Evolutionary conservation across 2,329 filamentous ascomycete species (phyloP), one percentile per base, ranked within the genome.

Genomic region (Cladosporium halotolerans): DNA sequence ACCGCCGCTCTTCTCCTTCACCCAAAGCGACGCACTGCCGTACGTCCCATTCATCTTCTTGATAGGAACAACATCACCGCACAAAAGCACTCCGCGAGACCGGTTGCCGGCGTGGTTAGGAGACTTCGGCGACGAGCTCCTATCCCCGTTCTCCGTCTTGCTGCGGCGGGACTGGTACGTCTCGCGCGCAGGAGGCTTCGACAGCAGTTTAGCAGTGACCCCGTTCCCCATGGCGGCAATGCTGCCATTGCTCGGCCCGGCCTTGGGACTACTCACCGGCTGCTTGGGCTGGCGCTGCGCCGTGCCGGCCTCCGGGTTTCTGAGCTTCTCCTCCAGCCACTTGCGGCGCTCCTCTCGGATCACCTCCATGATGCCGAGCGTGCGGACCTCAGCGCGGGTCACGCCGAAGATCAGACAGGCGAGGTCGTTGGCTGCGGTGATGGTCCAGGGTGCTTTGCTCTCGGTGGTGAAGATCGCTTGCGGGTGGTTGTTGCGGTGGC

Each of bases 381-480:
- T 96, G 52, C 90, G 84, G 19, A 99, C 88, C 70, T 99, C 93
- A 4, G 89, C 88, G 66, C 89, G 89, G n/a, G 91, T 96, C 9
- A 99, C 89, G n/a, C 93, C 93, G 72, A 97, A 99, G n/a, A 97
- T 86, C 41, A 99, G 77, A 70, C 93, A 99, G 14, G 93, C 93
- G 45, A 99, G 77, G 68, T 99, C 93, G 67, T 99, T 99, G 46
- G 93, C 93, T 3, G 93, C 89, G 50, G 96, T 81, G 55, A 99
- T 96, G 1, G 92, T 99, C 88, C 90, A 99, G 3, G 92, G 93
- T 8, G 89, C 81, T 58, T 86, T 84, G 11, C 88, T 80, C 70
- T 95, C 89, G n/a, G 93, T 99, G 7, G 92, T 95, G 68, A 99
- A 99, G 54, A 99, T 96, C 50, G 93, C 93, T 69, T 99, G 93